Percentiles rank a stretch among this genome's conserved stretches.
phyloP scores from a whole-genome alignment of 2,329 filamentous ascomycete species.

The Pyricularia pennisetigena region DNA sequence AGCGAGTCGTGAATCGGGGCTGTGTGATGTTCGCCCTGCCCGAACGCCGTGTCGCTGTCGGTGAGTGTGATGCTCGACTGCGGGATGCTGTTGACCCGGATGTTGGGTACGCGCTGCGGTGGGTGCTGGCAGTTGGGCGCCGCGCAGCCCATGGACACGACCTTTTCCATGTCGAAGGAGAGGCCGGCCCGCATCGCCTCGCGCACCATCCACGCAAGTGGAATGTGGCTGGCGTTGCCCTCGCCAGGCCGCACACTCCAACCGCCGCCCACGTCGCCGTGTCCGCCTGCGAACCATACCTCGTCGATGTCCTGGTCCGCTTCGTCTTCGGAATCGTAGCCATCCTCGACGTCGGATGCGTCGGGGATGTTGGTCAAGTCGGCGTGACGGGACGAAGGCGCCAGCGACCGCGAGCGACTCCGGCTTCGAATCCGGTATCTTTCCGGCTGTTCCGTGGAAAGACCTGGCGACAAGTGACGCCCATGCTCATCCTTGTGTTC shows the following conservation, averaged over 20 bases:
- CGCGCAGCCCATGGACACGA: constrained; percentile 55
- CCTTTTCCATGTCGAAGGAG: constrained; percentile 57
- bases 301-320: constrained; percentile 65
- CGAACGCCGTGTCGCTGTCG: not conserved
- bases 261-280: constrained; percentile 71
- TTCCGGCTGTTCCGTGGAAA: constrained; percentile 17
- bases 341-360: constrained; percentile 18
- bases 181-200: constrained; percentile 54
- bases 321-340: constrained; percentile 34
- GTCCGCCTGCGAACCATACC: constrained; percentile 71
- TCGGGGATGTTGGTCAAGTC: constrained; percentile 6
- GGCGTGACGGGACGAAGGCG: constrained; percentile 13
- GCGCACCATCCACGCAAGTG: constrained; percentile 57
- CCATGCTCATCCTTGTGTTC: not conserved
- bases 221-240: constrained; percentile 52
- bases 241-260: constrained; percentile 49
- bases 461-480: not conserved
- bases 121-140: not conserved
- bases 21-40: constrained; percentile 21
- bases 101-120: constrained; percentile 16
- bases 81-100: constrained; percentile 22
- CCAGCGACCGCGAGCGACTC: constrained; percentile 20
- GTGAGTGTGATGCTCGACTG: constrained; percentile 10
- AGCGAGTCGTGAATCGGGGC: constrained; percentile 62
- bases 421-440: constrained; percentile 27